A percentile compares a stretch with the other conserved stretches of the same genome.
phyloP scores from a whole-genome alignment of 495 filamentous ascomycete species.

The Sordaria brevicollis region DNA sequence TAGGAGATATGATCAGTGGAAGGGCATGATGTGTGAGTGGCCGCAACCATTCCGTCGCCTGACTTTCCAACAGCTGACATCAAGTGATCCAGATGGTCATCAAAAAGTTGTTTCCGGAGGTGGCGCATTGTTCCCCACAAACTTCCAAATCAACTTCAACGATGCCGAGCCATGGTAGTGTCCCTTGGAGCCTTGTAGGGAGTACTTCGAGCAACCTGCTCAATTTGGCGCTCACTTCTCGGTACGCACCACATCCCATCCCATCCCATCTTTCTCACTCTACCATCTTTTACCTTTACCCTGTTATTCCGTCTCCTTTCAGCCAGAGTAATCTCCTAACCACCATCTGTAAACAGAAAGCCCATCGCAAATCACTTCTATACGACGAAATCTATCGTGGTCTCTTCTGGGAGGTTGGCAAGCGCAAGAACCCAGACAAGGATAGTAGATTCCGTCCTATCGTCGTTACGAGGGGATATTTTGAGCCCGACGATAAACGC shows the following conservation, averaged over 20 bases:
- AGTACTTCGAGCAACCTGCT: slow-evolving; percentile 1
- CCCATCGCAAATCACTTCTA: slow-evolving; percentile 8
- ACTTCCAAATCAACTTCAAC: slow-evolving; percentile 3
- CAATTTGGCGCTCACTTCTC: slow-evolving; percentile 13
- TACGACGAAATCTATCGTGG: slow-evolving; percentile 14
- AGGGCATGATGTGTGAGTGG: slow-evolving; percentile 2
- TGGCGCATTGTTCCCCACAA: slow-evolving; percentile 11
- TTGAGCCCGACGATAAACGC: not conserved
- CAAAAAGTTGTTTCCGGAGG: not conserved
- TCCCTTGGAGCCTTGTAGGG: slow-evolving; percentile 8
- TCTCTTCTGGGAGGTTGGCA: slow-evolving; percentile 6
- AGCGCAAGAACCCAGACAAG: not conserved
- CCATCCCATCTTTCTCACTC: not conserved
- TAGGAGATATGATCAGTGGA: slow-evolving; percentile 9
- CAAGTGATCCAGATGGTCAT: not conserved
- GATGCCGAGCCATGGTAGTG: slow-evolving; percentile 12
- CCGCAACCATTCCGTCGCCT: not conserved
- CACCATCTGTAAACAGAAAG: not conserved
- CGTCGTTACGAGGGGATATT: slow-evolving; percentile 5
- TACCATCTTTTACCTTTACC: not conserved
- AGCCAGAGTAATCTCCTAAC: not conserved
- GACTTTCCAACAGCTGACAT: not conserved
- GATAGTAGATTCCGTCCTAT: slow-evolving; percentile 3
- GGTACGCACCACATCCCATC: not conserved
- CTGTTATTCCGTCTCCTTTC: no score